phyloP scores from a whole-genome alignment of 495 filamentous ascomycete species.

The Pseudomonodictys pantanalensis region DNA sequence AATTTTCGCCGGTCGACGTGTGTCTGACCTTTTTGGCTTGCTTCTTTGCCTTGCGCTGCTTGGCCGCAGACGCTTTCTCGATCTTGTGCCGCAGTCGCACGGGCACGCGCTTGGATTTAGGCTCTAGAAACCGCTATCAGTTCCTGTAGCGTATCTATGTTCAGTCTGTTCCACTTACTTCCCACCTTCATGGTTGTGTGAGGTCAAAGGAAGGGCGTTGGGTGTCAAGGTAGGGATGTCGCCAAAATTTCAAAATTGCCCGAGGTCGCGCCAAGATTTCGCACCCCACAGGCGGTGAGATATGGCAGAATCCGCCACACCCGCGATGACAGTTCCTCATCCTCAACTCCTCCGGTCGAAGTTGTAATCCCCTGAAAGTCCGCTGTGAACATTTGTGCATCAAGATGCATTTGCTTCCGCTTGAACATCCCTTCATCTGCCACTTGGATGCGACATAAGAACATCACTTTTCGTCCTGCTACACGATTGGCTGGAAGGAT shows the following conservation, averaged over 20 bases:
- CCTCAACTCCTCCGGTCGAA: too few species aligned
- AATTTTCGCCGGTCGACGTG: background rate
- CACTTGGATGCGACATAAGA: too few species aligned
- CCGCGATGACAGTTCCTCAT: too few species aligned
- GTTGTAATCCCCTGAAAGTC: too few species aligned
- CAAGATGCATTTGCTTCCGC: too few species aligned
- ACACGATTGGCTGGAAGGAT: slow-evolving; percentile 1
- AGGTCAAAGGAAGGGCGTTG: background rate
- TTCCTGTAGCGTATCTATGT: background rate
- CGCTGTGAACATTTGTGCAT: too few species aligned
- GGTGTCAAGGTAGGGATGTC: background rate
- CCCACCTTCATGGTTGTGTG: slow-evolving; percentile 31
- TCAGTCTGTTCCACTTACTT: slow-evolving; percentile 26
- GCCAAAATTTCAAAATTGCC: background rate
- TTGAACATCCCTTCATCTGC: too few species aligned
- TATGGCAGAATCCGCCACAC: slow-evolving; percentile 5
- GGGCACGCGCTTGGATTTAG: slow-evolving; percentile 86
- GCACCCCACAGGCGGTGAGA: background rate
- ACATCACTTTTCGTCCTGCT: too few species aligned
- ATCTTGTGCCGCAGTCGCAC: slow-evolving; percentile 92
- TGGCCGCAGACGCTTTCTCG: slow-evolving; percentile 85
- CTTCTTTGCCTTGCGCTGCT: slow-evolving; percentile 86
- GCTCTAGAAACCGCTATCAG: slow-evolving; percentile 55
- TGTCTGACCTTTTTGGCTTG: slow-evolving; percentile 68
- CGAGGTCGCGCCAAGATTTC: slow-evolving; percentile 7